Percentiles rank a stretch among this genome's conserved stretches.
Evolutionary conservation across 257 asterid genomes (phyloP).

Genomic region (Solanum clarkiae): DNA sequence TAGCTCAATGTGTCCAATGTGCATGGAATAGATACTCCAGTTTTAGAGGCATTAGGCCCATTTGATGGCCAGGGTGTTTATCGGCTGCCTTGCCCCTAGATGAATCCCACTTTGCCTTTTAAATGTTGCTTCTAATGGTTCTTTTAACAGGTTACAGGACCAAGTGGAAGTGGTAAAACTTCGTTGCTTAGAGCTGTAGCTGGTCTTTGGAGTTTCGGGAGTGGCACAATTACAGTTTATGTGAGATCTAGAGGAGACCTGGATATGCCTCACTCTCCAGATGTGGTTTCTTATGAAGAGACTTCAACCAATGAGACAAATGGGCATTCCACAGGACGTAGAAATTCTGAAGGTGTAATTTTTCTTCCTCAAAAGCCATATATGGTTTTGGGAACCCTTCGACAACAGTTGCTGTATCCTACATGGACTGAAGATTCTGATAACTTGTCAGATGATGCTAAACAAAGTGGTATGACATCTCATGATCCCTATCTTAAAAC

Average conservation of each 20-base stretch:
- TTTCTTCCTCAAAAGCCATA: conserved; percentile 97
- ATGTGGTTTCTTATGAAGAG: conserved; percentile 11
- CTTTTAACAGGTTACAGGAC: conserved; percentile 74
- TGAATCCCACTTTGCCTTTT: neutral
- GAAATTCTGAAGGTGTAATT: conserved; percentile 40
- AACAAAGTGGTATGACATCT: conserved; percentile 36
- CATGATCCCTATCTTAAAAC: conserved; percentile 24
- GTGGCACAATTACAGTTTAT: conserved; percentile 56
- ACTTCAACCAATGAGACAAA: conserved; percentile 7
- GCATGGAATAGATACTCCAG: neutral
- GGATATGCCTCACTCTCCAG: conserved; percentile 10
- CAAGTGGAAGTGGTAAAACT: conserved; percentile 97
- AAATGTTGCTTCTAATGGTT: conserved; percentile 6
- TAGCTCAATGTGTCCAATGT: neutral
- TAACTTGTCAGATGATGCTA: conserved; percentile 24
- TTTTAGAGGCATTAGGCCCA: neutral
- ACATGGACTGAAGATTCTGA: conserved; percentile 47
- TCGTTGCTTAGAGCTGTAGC: conserved; percentile 75
- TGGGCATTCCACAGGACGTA: conserved; percentile 6
- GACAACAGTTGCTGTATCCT: conserved; percentile 87
- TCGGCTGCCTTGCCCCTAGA: neutral
- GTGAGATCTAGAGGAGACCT: conserved; percentile 20
- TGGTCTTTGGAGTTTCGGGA: conserved; percentile 86
- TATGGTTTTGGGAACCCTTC: conserved; percentile 87
- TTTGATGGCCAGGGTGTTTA: neutral